Base-by-base conservation (phyloP, 768 basidiomycete species). In the Tulasnella sp. region DNA sequence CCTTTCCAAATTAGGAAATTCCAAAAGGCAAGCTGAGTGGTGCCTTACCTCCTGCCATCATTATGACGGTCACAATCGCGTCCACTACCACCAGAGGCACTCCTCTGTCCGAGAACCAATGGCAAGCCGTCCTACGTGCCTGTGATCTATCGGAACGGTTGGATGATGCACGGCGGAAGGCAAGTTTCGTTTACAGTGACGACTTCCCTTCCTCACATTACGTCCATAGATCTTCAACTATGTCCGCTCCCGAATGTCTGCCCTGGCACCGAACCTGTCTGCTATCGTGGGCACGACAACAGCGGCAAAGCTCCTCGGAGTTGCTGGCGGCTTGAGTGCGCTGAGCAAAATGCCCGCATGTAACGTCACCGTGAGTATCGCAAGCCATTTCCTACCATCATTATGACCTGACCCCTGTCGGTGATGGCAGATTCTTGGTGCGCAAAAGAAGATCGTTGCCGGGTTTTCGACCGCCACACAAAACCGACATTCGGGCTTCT, bases 191-290 rank as follows among this genome's bases (percentile, higher is more conserved):
- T n/a, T 9, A 61, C 37, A 39, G 12, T 39, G 12, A 12, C 12
- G 37, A 39, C 37, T 39, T 39, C 19, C 19, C 37, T 12, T 39
- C 37, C 12, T 39, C 37, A 12, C 37, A 39, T 12, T 39, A 12
- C 31, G 36, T 4, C 42, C 56, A 1, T 65, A 93, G 86, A 99
- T 98, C 65, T 94, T 98, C 73, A 84, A 87, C 76, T 99, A 98
- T 78, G 96, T 99, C 70, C 94, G 93, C 76, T 94, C 90, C 65
- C 81, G 96, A 74, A 98, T 99, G 90, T 89, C 90, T 73, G 80
- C 91, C 57, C 84, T 99, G 67, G 94, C 96, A 64, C 96, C 96
- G 66, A 99, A 99, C 71, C 81, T 99, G 68, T 94, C 92, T 66
- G 85, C 88, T 70, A 96, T 99, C 72, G 89, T 98, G 73, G 94